phyloP scores from a whole-genome alignment of 2,329 filamentous ascomycete genomes.

The Pseudocercospora pini-densiflorae region DNA sequence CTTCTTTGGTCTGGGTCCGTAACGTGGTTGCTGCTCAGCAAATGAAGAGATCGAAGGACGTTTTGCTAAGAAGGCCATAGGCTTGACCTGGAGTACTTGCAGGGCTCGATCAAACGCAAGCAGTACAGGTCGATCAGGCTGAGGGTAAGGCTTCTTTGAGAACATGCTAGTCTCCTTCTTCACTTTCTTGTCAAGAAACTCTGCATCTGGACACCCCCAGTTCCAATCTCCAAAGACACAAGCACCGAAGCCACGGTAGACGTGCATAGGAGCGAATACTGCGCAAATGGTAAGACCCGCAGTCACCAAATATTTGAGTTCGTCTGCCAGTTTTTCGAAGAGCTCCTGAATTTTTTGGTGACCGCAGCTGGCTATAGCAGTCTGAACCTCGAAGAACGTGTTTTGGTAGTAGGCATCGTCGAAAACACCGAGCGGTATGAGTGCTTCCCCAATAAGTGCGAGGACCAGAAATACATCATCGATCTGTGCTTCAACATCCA shows the following conservation, averaged over 20 bases:
- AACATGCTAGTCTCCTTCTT: conserved; percentile 25
- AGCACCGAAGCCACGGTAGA: conserved; percentile 30
- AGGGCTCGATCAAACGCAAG: conserved; percentile 22
- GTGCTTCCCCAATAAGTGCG: conserved; percentile 22
- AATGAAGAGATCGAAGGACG: conserved; percentile 22
- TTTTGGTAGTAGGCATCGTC: conserved; percentile 20
- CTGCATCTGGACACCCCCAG: conserved; percentile 24
- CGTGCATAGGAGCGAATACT: conserved; percentile 26
- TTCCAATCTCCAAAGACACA: conserved; percentile 26
- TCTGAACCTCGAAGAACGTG: conserved; percentile 21
- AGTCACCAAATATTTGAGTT: conserved; percentile 23
- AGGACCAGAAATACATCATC: conserved; percentile 29
- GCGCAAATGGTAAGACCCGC: conserved; percentile 24
- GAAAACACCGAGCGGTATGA: conserved; percentile 22
- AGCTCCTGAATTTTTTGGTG: conserved; percentile 11
- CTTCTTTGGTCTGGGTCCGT: conserved; percentile 18
- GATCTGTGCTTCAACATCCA: conserved; percentile 15
- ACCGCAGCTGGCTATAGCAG: conserved; percentile 20
- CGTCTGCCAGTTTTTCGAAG: conserved; percentile 21
- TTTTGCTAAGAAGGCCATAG: conserved; percentile 16
- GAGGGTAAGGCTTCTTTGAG: conserved; percentile 22
- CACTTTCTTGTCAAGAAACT: conserved; percentile 22
- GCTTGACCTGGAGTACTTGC: conserved; percentile 27
- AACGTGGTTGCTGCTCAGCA: conserved; percentile 20
- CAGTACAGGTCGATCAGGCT: conserved; percentile 22